phyloP scores from a whole-genome alignment of 768 basidiomycete species.

The Amanita inopinata region DNA sequence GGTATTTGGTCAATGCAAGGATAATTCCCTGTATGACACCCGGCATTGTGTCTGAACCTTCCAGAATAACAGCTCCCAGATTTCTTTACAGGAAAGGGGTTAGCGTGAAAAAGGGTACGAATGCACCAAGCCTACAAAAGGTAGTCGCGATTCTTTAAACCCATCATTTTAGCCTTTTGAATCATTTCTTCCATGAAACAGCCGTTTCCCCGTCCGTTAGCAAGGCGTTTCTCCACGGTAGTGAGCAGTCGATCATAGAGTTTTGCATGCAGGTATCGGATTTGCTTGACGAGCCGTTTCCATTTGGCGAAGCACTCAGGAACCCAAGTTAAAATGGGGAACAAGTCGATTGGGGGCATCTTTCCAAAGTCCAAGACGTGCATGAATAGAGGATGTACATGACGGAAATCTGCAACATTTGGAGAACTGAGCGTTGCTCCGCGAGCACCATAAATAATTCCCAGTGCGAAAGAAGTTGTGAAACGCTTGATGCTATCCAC shows the following conservation, averaged over 20 bases:
- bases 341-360: constrained; percentile 24
- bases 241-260: constrained; percentile 21
- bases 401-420: constrained; percentile 18
- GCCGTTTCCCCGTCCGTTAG: constrained; percentile 17
- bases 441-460: constrained; percentile 20
- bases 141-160: constrained; percentile 15
- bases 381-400: constrained; percentile 18
- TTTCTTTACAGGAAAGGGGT: constrained; percentile 13
- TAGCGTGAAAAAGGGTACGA: neutral
- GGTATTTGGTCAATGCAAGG: neutral
- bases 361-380: constrained; percentile 21
- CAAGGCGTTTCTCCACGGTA: constrained; percentile 16
- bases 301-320: constrained; percentile 26
- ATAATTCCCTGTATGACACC: constrained; percentile 15
- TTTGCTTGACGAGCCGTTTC: constrained; percentile 19
- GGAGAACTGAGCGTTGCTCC: constrained; percentile 18
- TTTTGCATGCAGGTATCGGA: constrained; percentile 17
- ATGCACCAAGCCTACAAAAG: constrained; percentile 14
- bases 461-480: constrained; percentile 22
- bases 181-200: constrained; percentile 24
- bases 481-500: constrained; percentile 20
- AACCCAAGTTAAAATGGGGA: constrained; percentile 22
- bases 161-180: constrained; percentile 14
- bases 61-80: constrained; percentile 21
- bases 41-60: constrained; percentile 23